Conservation (phyloP, 2,329 filamentous ascomycete genomes). For the Diaporthe helianthi region DNA sequence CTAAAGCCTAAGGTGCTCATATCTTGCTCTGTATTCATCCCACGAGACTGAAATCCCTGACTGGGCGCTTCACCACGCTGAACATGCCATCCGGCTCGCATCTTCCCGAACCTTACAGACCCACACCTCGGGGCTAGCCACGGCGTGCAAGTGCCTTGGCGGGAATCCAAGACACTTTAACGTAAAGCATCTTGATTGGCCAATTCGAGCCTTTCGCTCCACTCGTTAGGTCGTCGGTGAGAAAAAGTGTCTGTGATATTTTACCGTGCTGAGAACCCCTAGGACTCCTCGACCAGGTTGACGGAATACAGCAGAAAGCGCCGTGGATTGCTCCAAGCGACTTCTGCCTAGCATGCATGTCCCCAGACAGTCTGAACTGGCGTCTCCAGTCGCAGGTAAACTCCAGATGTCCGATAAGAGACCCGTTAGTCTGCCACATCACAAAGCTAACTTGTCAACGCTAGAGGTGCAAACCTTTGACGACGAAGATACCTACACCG, state of each 20-base stretch:
- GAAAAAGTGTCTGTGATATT: slow-evolving; percentile 22
- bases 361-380: background rate
- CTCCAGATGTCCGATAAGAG: too few species aligned
- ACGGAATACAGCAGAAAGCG: background rate
- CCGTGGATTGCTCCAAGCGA: background rate
- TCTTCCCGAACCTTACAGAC: too few species aligned
- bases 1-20: background rate
- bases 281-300: background rate
- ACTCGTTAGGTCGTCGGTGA: background rate
- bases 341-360: background rate
- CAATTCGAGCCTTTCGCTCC: background rate
- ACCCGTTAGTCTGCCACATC: background rate
- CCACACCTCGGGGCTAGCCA: too few species aligned
- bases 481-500: slow-evolving; percentile 36
- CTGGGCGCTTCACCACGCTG: too few species aligned
- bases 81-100: background rate
- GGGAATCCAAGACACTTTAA: background rate
- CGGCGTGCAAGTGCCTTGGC: background rate
- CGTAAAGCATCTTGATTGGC: background rate
- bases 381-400: background rate
- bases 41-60: background rate
- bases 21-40: background rate
- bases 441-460: background rate
- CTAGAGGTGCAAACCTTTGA: background rate
- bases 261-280: background rate